phyloP scores from a whole-genome alignment of 176 grass and related monocot species.

The Triticum urartu region DNA sequence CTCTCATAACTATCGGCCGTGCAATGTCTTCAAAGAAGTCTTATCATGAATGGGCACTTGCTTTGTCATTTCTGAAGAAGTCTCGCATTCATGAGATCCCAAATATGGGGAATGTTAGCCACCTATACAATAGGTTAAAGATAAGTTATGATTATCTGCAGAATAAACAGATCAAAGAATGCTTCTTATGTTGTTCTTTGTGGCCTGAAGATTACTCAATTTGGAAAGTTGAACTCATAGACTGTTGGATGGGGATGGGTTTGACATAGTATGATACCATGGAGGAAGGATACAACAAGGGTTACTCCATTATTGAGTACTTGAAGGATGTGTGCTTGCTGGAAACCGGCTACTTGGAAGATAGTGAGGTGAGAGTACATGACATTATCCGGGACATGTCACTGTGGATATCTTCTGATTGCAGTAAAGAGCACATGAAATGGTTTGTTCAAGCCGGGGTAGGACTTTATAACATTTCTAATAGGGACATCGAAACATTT shows the following conservation, averaged over 20 bases:
- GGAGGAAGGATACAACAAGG: constrained; percentile 31
- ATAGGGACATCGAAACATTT: too few relatives aligned
- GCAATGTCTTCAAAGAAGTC: constrained; percentile 43
- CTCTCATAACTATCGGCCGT: constrained; percentile 35
- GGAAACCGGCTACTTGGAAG: constrained; percentile 8
- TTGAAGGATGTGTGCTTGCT: constrained; percentile 52
- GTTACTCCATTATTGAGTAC: constrained; percentile 45
- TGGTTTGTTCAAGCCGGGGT: neutral
- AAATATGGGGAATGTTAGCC: constrained; percentile 31
- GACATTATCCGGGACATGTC: constrained; percentile 46
- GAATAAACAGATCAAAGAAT: constrained; percentile 39
- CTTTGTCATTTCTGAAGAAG: constrained; percentile 38
- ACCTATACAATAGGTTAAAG: constrained; percentile 27
- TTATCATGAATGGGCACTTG: constrained; percentile 36
- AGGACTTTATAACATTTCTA: too few relatives aligned
- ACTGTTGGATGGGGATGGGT: constrained; percentile 49
- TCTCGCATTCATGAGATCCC: constrained; percentile 33
- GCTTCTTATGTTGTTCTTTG: constrained; percentile 47
- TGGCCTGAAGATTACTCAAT: constrained; percentile 52
- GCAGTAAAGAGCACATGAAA: constrained; percentile 5
- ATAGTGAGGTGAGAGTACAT: constrained; percentile 35
- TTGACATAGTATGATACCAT: constrained; percentile 34
- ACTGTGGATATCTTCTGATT: constrained; percentile 36
- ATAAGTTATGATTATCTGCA: constrained; percentile 23
- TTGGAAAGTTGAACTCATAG: constrained; percentile 41